These are phyloP conservation scores for Geranium brycei DNA, from an alignment of 345 rosid species.

Conservation along the genomic window DNA sequence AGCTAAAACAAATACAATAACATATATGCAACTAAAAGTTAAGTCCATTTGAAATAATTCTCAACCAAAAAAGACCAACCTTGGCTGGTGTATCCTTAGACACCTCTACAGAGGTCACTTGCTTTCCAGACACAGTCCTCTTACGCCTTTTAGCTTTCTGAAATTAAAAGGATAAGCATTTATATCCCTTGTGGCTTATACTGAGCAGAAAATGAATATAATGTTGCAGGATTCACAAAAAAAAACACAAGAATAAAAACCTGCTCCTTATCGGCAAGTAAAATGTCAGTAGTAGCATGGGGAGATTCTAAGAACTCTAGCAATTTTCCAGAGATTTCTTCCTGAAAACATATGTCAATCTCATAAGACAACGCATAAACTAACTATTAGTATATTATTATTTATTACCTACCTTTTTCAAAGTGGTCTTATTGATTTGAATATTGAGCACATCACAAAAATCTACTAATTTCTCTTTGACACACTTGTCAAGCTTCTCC, in stretches of 20 bases:
- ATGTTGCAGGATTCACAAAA: not conserved
- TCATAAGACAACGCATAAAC: not conserved
- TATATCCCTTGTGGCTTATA: conserved; percentile 1
- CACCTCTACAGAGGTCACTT: conserved; percentile 35
- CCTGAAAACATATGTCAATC: conserved; percentile 25
- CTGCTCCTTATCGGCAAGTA: conserved; percentile 81
- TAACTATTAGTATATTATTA: not conserved
- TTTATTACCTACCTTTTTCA: conserved; percentile 44
- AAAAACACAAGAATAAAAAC: conserved; percentile 15
- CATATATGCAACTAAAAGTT: not conserved
- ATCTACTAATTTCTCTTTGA: conserved; percentile 68
- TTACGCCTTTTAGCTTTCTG: conserved; percentile 66
- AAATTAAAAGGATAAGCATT: conserved; percentile 13
- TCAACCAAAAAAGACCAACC: conserved; percentile 29
- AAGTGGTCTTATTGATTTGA: conserved; percentile 46
- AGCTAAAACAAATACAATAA: too few species aligned
- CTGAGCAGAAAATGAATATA: not conserved
- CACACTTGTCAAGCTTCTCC: conserved; percentile 88
- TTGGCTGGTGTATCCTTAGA: conserved; percentile 41
- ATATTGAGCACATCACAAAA: conserved; percentile 88
- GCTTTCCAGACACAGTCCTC: conserved; percentile 28
- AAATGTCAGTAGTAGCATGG: conserved; percentile 55
- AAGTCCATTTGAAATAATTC: too few species aligned
- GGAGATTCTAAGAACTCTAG: conserved; percentile 95
- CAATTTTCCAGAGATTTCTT: conserved; percentile 69